Evolutionary conservation across 352 stramenopile genomes (phyloP), one percentile per base, ranked within the genome.

Genomic region (Phytopythium aichiense): DNA sequence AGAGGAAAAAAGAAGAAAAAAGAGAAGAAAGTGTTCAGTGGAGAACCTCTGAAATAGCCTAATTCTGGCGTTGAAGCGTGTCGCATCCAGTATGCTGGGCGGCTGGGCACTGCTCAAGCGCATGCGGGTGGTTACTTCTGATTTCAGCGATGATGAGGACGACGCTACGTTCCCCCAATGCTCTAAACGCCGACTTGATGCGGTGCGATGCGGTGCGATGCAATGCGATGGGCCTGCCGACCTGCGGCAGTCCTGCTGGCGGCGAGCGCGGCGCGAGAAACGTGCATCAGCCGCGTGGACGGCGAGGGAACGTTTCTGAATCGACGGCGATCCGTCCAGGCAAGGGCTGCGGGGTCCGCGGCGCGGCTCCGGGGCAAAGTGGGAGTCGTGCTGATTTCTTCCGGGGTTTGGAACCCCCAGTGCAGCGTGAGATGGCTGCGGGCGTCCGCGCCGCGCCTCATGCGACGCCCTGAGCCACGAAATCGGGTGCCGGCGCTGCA

Each of bases 381-480:
- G 22, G 15, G 30, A 57, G 25, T 4, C 18, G 33, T 8, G 20
- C 53, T 58, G 35, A 58, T 58, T 58, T 49, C 52, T 58, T 58
- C 52, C 52, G 52, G 52, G 52, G 52, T 58, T 57, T 58, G 33
- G 52, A 33, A 30, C 16, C 30, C 28, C 49, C 31, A 40, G 28
- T 3, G 49, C 11, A 2, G 25, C 30, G 15, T 38, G 23, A 56
- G 50, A 28, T 33, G 15, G 16, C 48, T 30, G 5, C 28, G 30
- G 50, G 1, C 5, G 48, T 16, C 3, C 2, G 2, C 1, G 25
- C 28, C 8, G 28, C 28, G 48, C 48, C 48, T 54, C 37, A 54
- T 54, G 16, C 48, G 0, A 2, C 22, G 45, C 46, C 18, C 12
- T 4, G 22, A n/a, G 22, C 23, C 46, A 35, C 48, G 13, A 35